Evolutionary conservation across 2,329 filamentous ascomycete genomes (phyloP).

Genomic region (Cucurbitaria berberidis): DNA sequence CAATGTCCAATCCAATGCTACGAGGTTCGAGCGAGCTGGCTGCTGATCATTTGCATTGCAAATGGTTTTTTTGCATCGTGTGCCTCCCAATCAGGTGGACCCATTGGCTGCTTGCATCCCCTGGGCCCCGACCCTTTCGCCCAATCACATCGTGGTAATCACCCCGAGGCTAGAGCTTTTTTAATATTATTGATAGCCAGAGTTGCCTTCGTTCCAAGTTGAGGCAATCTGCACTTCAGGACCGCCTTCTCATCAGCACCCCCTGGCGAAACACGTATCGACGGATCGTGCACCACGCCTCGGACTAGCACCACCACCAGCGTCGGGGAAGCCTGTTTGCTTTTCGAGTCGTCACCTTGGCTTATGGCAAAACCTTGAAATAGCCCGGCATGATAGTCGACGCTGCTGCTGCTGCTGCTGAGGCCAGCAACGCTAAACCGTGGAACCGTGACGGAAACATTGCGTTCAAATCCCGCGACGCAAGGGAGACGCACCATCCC

Average conservation of each 20-base stretch:
- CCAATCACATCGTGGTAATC: conserved; percentile 31
- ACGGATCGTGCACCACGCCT: conserved; percentile 25
- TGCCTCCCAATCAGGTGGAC: conserved; percentile 38
- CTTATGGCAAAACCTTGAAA: conserved; percentile 13
- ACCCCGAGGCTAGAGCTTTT: conserved; percentile 28
- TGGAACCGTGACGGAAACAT: conserved; percentile 38
- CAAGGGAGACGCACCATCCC: conserved; percentile 35
- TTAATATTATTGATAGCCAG: conserved; percentile 29
- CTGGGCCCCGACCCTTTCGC: conserved; percentile 22
- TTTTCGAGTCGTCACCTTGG: conserved; percentile 38
- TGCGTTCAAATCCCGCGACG: conserved; percentile 28
- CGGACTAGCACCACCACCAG: conserved; percentile 22
- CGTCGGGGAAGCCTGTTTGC: conserved; percentile 35
- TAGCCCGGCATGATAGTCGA: conserved; percentile 19
- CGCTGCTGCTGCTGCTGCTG: conserved; percentile 25
- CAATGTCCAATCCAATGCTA: conserved; percentile 44
- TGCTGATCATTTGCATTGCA: conserved; percentile 45
- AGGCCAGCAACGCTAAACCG: conserved; percentile 37
- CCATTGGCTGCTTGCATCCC: conserved; percentile 29
- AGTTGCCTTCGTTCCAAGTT: conserved; percentile 40
- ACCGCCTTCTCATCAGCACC: conserved; percentile 41
- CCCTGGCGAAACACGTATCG: conserved; percentile 48
- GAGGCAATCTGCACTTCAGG: conserved; percentile 49
- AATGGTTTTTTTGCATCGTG: conserved; percentile 39
- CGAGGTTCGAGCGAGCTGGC: conserved; percentile 37